phyloP scores from a whole-genome alignment of 1,139 yeast genomes.

The Tardiomyces depauwii region DNA sequence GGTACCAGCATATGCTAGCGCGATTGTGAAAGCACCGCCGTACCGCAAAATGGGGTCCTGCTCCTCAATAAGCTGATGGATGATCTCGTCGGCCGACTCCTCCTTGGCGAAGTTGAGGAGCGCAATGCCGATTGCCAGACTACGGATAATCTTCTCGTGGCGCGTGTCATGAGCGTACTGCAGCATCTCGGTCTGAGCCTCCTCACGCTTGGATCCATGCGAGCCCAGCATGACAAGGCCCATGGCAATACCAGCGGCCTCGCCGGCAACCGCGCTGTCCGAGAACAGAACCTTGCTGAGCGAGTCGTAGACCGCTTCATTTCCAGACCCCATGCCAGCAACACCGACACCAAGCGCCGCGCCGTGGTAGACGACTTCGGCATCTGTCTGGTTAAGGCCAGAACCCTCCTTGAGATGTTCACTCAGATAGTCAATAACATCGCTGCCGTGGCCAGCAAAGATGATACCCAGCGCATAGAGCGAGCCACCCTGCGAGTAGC shows the following conservation, averaged over 20 bases:
- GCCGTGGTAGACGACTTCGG: conserved; percentile 87
- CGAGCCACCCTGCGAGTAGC: conserved; percentile 94
- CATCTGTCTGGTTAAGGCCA: conserved; percentile 45
- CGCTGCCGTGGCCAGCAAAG: conserved; percentile 94
- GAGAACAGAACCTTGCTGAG: conserved; percentile 76
- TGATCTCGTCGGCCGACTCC: conserved; percentile 64
- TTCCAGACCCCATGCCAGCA: conserved; percentile 90
- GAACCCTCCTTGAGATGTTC: conserved; percentile 55
- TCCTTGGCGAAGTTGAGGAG: conserved; percentile 79
- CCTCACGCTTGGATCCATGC: conserved; percentile 49
- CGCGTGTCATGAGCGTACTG: conserved; percentile 91
- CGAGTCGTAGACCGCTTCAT: conserved; percentile 65
- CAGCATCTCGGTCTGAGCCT: conserved; percentile 71
- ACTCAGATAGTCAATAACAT: conserved; percentile 71
- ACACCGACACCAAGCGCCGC: conserved; percentile 94
- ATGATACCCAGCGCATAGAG: conserved; percentile 87
- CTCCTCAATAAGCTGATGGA: conserved; percentile 55
- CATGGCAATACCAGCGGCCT: conserved; percentile 95
- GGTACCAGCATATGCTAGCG: conserved; percentile 95
- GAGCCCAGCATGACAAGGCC: conserved; percentile 87
- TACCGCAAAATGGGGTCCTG: conserved; percentile 83
- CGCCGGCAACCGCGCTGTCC: conserved; percentile 91
- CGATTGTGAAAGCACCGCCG: conserved; percentile 92
- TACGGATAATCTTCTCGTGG: conserved; percentile 91
- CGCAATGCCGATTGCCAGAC: conserved; percentile 83